phyloP scores from a whole-genome alignment of 768 basidiomycete species.

The Russula sp. region DNA sequence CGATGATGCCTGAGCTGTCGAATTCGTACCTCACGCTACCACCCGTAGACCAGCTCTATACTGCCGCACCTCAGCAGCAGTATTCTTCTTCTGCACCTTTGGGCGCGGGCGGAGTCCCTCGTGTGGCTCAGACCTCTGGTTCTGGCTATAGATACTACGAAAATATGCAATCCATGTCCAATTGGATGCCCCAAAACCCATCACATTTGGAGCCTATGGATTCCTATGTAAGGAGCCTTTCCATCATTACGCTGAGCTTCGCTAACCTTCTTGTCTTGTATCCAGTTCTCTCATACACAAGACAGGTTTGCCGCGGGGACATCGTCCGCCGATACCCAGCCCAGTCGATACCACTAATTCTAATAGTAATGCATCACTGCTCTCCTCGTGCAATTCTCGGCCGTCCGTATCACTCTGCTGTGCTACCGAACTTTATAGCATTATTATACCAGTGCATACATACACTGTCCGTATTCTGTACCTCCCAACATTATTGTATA shows the following conservation, averaged over 20 bases:
- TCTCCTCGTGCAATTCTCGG: constrained; percentile 28
- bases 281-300: constrained; percentile 43
- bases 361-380: constrained; percentile 36
- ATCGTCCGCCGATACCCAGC: constrained; percentile 46
- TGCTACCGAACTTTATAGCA: constrained; percentile 24
- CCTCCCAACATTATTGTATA: constrained; percentile 26
- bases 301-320: constrained; percentile 51
- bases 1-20: constrained; percentile 59
- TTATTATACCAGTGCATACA: constrained; percentile 26
- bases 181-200: constrained; percentile 43
- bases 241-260: constrained; percentile 5
- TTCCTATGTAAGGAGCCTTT: constrained; percentile 53
- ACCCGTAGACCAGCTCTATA: constrained; percentile 52
- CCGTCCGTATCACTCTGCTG: constrained; percentile 24
- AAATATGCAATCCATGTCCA: constrained; percentile 43
- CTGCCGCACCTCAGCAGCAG: constrained; percentile 40
- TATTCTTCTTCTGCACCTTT: constrained; percentile 32
- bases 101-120: constrained; percentile 39
- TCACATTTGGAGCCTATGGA: constrained; percentile 55
- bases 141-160: constrained; percentile 37
- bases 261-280: constrained; percentile 5
- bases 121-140: constrained; percentile 37
- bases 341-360: constrained; percentile 52
- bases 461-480: constrained; percentile 24
- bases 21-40: constrained; percentile 46